A percentile compares a stretch with the other conserved stretches of the same genome.
phyloP scores from a whole-genome alignment of 345 rosid genomes.

The Lepidium didymum region DNA sequence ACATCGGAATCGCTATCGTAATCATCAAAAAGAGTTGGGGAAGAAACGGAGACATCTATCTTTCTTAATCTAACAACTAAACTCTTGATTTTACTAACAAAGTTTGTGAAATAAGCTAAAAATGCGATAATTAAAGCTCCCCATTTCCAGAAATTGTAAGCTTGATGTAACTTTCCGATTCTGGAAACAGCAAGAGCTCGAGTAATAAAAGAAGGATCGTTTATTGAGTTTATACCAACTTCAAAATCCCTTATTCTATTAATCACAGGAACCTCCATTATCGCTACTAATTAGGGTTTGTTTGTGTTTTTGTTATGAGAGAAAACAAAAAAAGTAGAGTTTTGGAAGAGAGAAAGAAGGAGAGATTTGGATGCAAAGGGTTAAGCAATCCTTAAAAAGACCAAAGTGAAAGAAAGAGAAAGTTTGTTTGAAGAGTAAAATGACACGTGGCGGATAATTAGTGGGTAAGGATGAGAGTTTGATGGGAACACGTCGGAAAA shows the following conservation, averaged over 20 bases:
- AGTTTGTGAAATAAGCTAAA: slow-evolving; percentile 52
- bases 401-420: not conserved
- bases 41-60: slow-evolving; percentile 13
- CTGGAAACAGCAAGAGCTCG: slow-evolving; percentile 35
- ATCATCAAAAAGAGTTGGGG: slow-evolving; percentile 16
- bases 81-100: slow-evolving; percentile 38
- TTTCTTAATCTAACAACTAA: slow-evolving; percentile 40
- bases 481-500: slow-evolving; percentile 1
- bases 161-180: slow-evolving; percentile 31
- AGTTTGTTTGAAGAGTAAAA: not conserved
- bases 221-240: slow-evolving; percentile 34
- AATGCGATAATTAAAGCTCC: slow-evolving; percentile 68
- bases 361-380: not conserved
- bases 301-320: slow-evolving; percentile 6
- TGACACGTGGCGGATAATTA: slow-evolving; percentile 9
- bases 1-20: slow-evolving; percentile 41
- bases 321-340: not conserved
- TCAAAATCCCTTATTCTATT: slow-evolving; percentile 63
- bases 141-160: slow-evolving; percentile 66
- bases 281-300: no score
- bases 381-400: not conserved
- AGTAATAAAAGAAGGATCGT: slow-evolving; percentile 42
- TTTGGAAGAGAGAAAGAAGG: not conserved
- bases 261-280: slow-evolving; percentile 74
- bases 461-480: slow-evolving; percentile 4